Base-by-base conservation (phyloP, 148 eudicot species). In the Rhododendron henanense region DNA sequence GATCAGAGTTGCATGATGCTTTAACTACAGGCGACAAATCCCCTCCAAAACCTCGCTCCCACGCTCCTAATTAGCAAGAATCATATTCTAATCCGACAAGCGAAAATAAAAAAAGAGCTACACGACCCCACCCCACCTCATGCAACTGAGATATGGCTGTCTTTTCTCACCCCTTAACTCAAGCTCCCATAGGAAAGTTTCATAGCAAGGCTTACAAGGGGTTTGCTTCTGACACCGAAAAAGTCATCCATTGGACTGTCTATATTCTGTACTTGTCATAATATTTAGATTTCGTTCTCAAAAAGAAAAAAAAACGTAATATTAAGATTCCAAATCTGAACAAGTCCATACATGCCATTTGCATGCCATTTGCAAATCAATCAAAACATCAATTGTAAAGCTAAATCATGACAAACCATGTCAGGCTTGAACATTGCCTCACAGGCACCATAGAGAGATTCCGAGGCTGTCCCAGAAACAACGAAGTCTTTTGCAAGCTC, bases 401-500 rank as follows among this genome's bases (percentile, higher is more conserved):
- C 16, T 55, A 83, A 78, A 23, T 47, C 2, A 37, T 53, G 19
- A 93, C 93, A 31, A 85, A 96, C 99, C 99, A 96, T 93, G 91
- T 96, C 98, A 79, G 98, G 97, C 92, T 94, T 96, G 94, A 88
- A 96, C 98, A 96, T 93, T 55, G 99, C 93, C 86, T 96, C 99
- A 89, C 99, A 96, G 77, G 99, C 99, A 90, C 99, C 99, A 90
- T 96, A 96, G 3, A 95, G 92, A 79, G 98, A 96, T 85, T 96
- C 99, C 8, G 97, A 95, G 77, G 99, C 96, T 79, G 99, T 93
- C 48, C 98, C 97, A 90, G 96, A 93, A 91, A 96, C 99, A 80
- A 96, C 99, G 85, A 96, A 96, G 89, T 96, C 98, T 92, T 96
- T 96, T 69, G 98, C 99, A 83, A 96, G 98, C 89, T 96, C 99